Base-by-base conservation (phyloP, 1,139 yeast genomes). In the Neolecta irregularis region DNA sequence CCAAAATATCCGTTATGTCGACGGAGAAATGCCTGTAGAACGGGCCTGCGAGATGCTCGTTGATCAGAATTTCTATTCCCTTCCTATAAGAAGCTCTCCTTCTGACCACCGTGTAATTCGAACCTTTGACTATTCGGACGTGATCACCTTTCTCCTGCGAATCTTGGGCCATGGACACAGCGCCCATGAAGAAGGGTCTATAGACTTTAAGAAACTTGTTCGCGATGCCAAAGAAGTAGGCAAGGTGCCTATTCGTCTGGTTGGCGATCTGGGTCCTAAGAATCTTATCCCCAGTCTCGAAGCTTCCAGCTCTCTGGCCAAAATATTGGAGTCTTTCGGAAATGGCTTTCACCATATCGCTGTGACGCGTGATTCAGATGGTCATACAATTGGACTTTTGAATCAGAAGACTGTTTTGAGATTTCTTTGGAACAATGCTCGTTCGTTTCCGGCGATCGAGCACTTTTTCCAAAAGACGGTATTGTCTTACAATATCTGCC, bases 301-400 rank as follows among this genome's bases (percentile, higher is more conserved):
- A 33, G 83, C 80, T 48, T 51, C 64, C 22, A 85, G 78, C 38
- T 67, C 74, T 17, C 60, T 85, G 37, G 64, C 73, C 29, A 65
- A 71, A 2, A 95, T 79, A 2, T 78, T 79, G 48, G 93, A 80
- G 53, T 74, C 78, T 12, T 63, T 85, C 41, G 95, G 94, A 16
- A 70, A 77, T 34, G 96, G 96, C 6, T 93, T 81, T 6, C 96
- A 88, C 56, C 66, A 96, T 51, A 70, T 85, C 26, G 94, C 95
- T 15, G 78, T 85, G 41, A 69, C 79, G 25, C n/a, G n/a, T n/a
- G 35, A 38, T 16, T 38, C 39, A 16, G 36, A 28, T 28, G 24
- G 25, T 5, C 42, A 44, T 15, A 33, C 44, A 12, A 38, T 73
- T 3, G 96, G 95, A 39, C 71, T 88, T 12, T 64, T 88, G 37